Base-by-base conservation (phyloP, 2,329 filamentous ascomycete species). In the Colletotrichum scovillei region DNA sequence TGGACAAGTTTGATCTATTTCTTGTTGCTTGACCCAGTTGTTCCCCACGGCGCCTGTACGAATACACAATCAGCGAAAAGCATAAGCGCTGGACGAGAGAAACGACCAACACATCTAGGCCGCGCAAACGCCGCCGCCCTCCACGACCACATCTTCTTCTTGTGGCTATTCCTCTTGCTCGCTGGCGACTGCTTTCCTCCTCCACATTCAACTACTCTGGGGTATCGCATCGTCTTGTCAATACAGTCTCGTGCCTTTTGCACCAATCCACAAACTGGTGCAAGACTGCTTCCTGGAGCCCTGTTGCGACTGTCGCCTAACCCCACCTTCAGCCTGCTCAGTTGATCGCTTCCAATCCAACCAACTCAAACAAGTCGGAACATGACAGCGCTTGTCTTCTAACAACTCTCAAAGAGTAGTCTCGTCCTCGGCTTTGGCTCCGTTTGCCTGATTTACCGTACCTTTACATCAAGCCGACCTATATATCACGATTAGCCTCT, bases 81-180 rank as follows among this genome's bases (percentile, higher is more conserved):
- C 60, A 59, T 74, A 74, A 72, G 68, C 72, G 72, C 72, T 63
- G 57, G 72, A 67, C 67, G 59, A 63, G 72, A 63, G 68, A 63
- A 38, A 28, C 67, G 60, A 42, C 69, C 67, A 58, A 64, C 52
- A 59, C 72, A 26, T 24, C 38, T 32, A 62, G 62, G 49, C 56
- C 56, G 49, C 63, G 49, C 32, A 26, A 58, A 58, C 58, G 68
- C 68, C 52, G 57, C 53, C 67, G 56, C 56, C 62, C 42, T 38
- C 55, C 70, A 56, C 59, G 32, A 42, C 26, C 55, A 46, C 42
- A 19, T 56, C 56, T 28, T 52, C 12, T 62, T 70, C 67, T 73
- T 62, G 60, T 52, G 67, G 67, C 56, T 57, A 57, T 26, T n/a
- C 28, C 19, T 9, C 67, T 38, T 65, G 56, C 56, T 67, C 70